Evolutionary conservation across 2,329 filamentous ascomycete genomes (phyloP).

Genomic region (Aspergillus novofumigatus): DNA sequence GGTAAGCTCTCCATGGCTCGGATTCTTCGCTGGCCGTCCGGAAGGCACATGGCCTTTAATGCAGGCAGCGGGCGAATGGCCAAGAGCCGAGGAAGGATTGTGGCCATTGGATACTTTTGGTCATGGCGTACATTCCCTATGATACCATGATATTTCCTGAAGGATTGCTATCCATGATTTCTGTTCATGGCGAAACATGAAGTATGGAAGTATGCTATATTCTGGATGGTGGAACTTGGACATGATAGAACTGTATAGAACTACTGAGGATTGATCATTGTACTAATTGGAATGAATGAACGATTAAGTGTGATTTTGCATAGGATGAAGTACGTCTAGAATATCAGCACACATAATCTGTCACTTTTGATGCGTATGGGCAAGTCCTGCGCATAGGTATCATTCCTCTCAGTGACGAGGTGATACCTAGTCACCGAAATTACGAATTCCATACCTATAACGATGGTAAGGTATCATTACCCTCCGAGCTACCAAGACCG

Average conservation of each 20-base stretch:
- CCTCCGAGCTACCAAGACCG: background rate
- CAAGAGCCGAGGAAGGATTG: background rate
- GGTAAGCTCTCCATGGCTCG: background rate
- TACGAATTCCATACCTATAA: no score
- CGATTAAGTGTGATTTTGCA: background rate
- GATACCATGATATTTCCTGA: background rate
- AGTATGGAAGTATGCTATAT: background rate
- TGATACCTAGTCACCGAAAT: background rate
- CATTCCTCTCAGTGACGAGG: no score
- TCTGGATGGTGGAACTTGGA: background rate
- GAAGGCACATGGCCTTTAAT: background rate
- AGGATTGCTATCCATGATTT: background rate
- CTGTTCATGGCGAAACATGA: background rate
- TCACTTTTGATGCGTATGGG: no score
- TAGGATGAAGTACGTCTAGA: background rate
- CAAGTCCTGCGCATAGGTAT: no score
- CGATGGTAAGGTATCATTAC: background rate
- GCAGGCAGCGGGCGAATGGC: background rate
- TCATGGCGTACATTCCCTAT: background rate
- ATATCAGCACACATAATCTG: background rate
- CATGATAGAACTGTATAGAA: background rate
- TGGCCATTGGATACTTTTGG: background rate
- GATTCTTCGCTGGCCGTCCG: background rate
- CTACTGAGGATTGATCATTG: background rate
- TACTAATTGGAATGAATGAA: background rate